Percentiles rank a stretch among this genome's conserved stretches.
These are phyloP conservation scores for Vickermania ingenoplastis DNA, from an alignment of 208 protist genomes.

Conservation along the genomic window DNA sequence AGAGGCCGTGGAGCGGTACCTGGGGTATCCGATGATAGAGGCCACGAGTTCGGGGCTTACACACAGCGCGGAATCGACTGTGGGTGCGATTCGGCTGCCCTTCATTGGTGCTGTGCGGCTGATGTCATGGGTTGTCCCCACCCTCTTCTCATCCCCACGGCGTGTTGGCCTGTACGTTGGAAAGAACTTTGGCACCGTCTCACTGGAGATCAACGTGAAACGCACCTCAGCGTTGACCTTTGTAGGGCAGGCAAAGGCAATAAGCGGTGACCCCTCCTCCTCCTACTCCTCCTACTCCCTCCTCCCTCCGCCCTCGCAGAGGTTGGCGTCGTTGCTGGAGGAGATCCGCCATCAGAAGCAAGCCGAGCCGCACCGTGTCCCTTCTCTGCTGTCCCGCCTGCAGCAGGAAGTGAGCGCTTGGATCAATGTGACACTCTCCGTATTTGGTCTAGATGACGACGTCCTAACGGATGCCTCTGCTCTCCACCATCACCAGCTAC, in stretches of 20 bases:
- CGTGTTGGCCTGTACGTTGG: constrained; percentile 46
- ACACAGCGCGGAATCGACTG: constrained; percentile 35
- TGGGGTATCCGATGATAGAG: constrained; percentile 70
- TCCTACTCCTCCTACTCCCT: background rate
- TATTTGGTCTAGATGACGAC: constrained; percentile 26
- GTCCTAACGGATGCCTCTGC: background rate
- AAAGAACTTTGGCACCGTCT: constrained; percentile 55
- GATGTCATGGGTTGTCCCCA: constrained; percentile 25
- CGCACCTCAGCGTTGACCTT: background rate
- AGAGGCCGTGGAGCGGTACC: constrained; percentile 14
- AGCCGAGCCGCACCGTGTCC: background rate
- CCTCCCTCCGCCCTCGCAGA: too few species aligned
- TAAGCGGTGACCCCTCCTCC: background rate
- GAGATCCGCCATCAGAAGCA: background rate
- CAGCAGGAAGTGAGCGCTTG: constrained; percentile 18
- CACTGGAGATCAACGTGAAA: constrained; percentile 24
- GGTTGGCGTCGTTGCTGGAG: too few species aligned
- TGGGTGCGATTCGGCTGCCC: background rate
- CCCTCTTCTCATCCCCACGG: constrained; percentile 24
- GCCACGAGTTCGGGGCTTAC: constrained; percentile 76
- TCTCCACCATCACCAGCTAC: too few species aligned
- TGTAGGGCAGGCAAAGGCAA: background rate
- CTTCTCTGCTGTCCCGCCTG: background rate
- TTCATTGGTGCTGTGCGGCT: constrained; percentile 18
- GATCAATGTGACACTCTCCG: constrained; percentile 53